Base-by-base conservation (phyloP, 257 asterid species). In the Gentiana dahurica region DNA sequence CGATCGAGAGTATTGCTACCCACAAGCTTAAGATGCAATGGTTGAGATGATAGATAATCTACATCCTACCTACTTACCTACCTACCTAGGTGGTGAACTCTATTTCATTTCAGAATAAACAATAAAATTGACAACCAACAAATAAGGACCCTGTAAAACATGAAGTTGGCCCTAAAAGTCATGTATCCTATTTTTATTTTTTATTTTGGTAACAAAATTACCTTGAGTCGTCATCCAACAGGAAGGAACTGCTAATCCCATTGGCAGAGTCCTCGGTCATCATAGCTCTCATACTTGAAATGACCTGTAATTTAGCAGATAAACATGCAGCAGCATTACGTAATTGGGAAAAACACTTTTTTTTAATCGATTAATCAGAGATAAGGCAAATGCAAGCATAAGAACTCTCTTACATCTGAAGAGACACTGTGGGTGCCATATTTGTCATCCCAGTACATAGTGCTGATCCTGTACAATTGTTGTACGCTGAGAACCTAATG, bases 381-480 rank as follows among this genome's bases (percentile, higher is more conserved):
- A 51, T 36, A 5, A 4, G 6, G 45, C 4, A 12, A 6, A 64
- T 62, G 53, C 61, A 49, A 60, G 66, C 49, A 59, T 24, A 58
- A 65, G 65, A 63, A 74, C 67, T 65, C 72, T 65, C 90, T 81
- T 75, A 91, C 98, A 60, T 88, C 87, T 52, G 98, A 73, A 70
- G 98, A 92, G 59, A 92, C 97, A 65, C 93, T 85, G 62, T 83
- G 97, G 46, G 98, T 87, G 71, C 97, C 98, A 60, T 92, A 92
- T 79, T 92, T 92, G 75, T 92, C 98, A 70, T 92, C 98, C 98
- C 98, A 92, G 79, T 92, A 92, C 98, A 92, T 92, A 47, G 97
- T 88, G 67, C 98, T 88, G 62, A 92, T 92, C 70, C 97, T 75
- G 85, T 92, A 92, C 44, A 92, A 62, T 62, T 92, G 98, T 55